A percentile compares a stretch with the other conserved stretches of the same genome.
phyloP scores from a whole-genome alignment of 805 yeast species.

The Isabelozyma pseudorhagii region DNA sequence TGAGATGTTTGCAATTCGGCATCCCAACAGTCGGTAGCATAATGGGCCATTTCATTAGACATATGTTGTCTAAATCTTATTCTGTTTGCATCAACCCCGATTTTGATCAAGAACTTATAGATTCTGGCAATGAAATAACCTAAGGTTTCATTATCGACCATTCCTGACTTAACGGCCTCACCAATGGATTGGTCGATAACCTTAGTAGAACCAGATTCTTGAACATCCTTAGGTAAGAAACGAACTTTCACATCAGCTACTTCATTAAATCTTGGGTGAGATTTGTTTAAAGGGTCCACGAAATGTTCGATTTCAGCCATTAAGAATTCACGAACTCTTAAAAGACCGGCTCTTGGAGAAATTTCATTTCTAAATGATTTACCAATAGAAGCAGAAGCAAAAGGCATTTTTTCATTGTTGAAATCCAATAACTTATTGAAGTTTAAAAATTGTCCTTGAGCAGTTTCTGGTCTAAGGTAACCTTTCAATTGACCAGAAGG shows the following conservation, averaged over 20 bases:
- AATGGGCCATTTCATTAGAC: slow-evolving; percentile 99
- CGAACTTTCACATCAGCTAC: slow-evolving; percentile 69
- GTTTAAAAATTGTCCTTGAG: slow-evolving; percentile 98
- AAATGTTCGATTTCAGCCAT: slow-evolving; percentile 99
- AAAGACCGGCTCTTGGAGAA: slow-evolving; percentile 95
- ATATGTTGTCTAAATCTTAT: slow-evolving; percentile 98
- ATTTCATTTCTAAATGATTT: slow-evolving; percentile 98
- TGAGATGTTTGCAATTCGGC: slow-evolving; percentile 93
- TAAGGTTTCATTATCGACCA: slow-evolving; percentile 95
- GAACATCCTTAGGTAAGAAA: slow-evolving; percentile 84
- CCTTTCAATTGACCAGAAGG: slow-evolving; percentile 97
- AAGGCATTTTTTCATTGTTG: slow-evolving; percentile 96
- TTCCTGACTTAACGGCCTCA: slow-evolving; percentile 81
- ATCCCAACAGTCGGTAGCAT: slow-evolving; percentile 99
- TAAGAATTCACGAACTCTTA: slow-evolving; percentile 96
- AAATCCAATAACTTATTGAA: slow-evolving; percentile 89
- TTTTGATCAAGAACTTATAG: slow-evolving; percentile 73
- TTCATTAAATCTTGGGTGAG: slow-evolving; percentile 75
- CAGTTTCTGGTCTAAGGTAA: slow-evolving; percentile 96
- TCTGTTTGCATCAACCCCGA: slow-evolving; percentile 83
- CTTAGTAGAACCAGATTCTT: slow-evolving; percentile 78
- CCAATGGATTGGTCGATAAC: slow-evolving; percentile 69
- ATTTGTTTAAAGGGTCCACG: slow-evolving; percentile 89
- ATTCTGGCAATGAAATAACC: slow-evolving; percentile 97
- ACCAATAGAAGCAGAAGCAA: slow-evolving; percentile 99